phyloP scores from a whole-genome alignment of 306 rosid genomes.

The Medicago lupulina region DNA sequence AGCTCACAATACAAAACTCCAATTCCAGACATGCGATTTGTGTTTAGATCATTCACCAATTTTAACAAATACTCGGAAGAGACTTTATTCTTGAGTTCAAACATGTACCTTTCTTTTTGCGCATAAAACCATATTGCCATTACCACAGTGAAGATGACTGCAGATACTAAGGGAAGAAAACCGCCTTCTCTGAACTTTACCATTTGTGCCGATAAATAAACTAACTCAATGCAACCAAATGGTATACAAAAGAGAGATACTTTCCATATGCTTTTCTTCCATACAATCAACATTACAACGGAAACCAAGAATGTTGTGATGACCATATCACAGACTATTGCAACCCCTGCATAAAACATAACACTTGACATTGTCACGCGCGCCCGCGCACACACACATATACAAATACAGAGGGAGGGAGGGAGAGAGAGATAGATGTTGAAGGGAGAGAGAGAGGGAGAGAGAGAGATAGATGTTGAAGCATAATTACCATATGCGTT shows the following conservation, averaged over 20 bases:
- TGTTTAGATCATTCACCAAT: constrained; percentile 41
- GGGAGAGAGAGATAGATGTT: too few relatives aligned
- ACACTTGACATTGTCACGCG: background rate
- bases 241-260: constrained; percentile 51
- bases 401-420: too few relatives aligned
- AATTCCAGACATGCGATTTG: constrained; percentile 59
- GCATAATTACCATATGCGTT: constrained; percentile 61
- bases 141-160: constrained; percentile 45
- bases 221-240: constrained; percentile 44
- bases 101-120: constrained; percentile 56
- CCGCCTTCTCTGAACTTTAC: constrained; percentile 64
- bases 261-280: constrained; percentile 63
- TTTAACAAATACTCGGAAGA: constrained; percentile 46
- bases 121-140: constrained; percentile 71
- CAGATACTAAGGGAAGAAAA: constrained; percentile 54
- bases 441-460: background rate
- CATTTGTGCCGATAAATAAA: constrained; percentile 53
- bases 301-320: constrained; percentile 60
- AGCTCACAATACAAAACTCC: constrained; percentile 68
- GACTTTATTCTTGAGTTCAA: constrained; percentile 61
- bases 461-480: background rate
- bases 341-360: constrained; percentile 53
- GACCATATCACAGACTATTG: constrained; percentile 65
- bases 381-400: too few relatives aligned
- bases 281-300: constrained; percentile 60